A percentile compares a stretch with the other conserved stretches of the same genome.
phyloP scores from a whole-genome alignment of 2,329 filamentous ascomycete genomes.

The Talaromyces sp. region DNA sequence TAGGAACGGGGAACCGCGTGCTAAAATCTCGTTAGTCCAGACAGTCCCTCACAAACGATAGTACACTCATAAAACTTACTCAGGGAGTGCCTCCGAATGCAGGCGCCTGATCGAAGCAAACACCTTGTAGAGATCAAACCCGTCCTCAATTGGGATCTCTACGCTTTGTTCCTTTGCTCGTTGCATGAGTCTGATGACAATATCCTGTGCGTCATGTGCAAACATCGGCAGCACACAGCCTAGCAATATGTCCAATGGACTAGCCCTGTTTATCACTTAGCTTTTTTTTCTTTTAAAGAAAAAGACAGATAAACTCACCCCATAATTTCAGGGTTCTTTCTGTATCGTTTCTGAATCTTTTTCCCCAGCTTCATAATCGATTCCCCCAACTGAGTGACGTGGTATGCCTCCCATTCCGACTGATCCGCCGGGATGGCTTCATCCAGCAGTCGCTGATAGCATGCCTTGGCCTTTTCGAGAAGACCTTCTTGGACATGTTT shows the following conservation, averaged over 20 bases:
- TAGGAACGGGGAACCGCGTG: slow-evolving; percentile 73
- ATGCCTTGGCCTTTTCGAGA: slow-evolving; percentile 65
- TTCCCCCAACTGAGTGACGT: slow-evolving; percentile 84
- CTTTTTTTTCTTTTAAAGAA: background rate
- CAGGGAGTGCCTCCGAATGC: slow-evolving; percentile 68
- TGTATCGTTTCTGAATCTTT: slow-evolving; percentile 87
- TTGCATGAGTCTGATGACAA: slow-evolving; percentile 74
- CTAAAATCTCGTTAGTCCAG: slow-evolving; percentile 18
- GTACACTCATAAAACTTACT: slow-evolving; percentile 26
- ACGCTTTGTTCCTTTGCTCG: slow-evolving; percentile 61
- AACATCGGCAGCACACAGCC: slow-evolving; percentile 83
- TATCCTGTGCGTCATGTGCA: slow-evolving; percentile 78
- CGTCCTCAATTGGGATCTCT: slow-evolving; percentile 83
- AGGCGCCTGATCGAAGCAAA: slow-evolving; percentile 78
- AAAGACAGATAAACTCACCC: slow-evolving; percentile 40
- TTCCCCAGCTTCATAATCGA: slow-evolving; percentile 78
- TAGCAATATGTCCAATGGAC: slow-evolving; percentile 65
- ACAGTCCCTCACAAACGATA: background rate
- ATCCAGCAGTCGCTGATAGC: slow-evolving; percentile 73
- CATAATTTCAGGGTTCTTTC: slow-evolving; percentile 80
- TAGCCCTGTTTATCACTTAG: slow-evolving; percentile 38
- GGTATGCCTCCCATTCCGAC: slow-evolving; percentile 81
- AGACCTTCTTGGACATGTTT: slow-evolving; percentile 68
- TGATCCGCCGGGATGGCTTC: slow-evolving; percentile 73
- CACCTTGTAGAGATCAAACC: slow-evolving; percentile 88